Evolutionary conservation across 371 early-diverging fungal species (phyloP).

Genomic region (Mucor velutinosus): DNA sequence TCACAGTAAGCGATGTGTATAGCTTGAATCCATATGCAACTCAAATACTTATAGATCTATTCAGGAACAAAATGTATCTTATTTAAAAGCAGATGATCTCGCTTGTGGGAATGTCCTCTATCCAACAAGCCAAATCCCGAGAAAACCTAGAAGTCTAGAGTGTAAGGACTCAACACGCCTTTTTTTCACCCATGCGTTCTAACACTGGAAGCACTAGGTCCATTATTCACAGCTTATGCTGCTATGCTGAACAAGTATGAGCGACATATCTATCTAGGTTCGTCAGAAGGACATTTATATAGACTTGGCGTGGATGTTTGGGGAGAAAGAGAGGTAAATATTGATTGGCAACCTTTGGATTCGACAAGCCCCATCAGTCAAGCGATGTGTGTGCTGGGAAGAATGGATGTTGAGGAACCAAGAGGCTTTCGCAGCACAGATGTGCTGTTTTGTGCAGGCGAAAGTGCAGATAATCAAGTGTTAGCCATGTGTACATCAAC

Average conservation of each 20-base stretch:
- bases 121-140: conserved; percentile 29
- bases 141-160: conserved; percentile 19
- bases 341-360: conserved; percentile 21
- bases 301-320: conserved; percentile 13
- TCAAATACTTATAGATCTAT: not conserved
- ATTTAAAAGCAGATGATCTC: conserved; percentile 33
- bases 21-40: too few relatives aligned
- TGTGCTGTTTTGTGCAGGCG: conserved; percentile 35
- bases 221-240: conserved; percentile 38
- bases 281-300: conserved; percentile 36
- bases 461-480: conserved; percentile 41
- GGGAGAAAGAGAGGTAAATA: not conserved
- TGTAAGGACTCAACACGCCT: conserved; percentile 11
- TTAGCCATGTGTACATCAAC: conserved; percentile 29
- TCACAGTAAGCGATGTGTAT: conserved; percentile 29
- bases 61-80: conserved; percentile 26
- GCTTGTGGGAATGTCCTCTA: conserved; percentile 41
- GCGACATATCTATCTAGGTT: conserved; percentile 30
- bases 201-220: conserved; percentile 9
- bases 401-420: conserved; percentile 14
- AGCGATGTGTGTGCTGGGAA: conserved; percentile 34
- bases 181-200: not conserved
- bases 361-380: conserved; percentile 31
- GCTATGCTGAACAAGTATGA: not conserved
- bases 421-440: not conserved